Conservation (phyloP, 306 rosid genomes). For the Cicer chorassanicum region DNA sequence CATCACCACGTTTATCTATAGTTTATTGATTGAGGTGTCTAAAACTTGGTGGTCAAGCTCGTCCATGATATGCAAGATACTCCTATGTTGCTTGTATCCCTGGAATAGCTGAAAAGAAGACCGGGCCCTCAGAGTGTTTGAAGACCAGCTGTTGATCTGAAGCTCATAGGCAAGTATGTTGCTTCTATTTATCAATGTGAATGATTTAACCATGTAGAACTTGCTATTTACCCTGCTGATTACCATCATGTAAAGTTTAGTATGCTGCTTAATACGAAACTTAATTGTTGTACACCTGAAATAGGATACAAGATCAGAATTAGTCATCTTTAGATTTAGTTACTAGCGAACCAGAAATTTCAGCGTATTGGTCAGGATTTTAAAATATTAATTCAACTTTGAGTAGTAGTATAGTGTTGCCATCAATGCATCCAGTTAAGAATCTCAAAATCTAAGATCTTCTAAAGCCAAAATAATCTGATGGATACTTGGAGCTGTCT, state of each 20-base stretch:
- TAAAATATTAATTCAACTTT: slow-evolving; percentile 15
- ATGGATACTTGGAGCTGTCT: slow-evolving; percentile 36
- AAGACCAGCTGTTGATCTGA: slow-evolving; percentile 57
- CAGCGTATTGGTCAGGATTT: slow-evolving; percentile 18
- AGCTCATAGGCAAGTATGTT: slow-evolving; percentile 75
- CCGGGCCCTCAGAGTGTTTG: slow-evolving; percentile 42
- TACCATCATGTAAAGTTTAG: slow-evolving; percentile 50
- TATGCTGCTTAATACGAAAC: slow-evolving; percentile 47
- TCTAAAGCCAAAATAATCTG: slow-evolving; percentile 23
- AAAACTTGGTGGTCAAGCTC: slow-evolving; percentile 45
- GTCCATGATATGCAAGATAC: slow-evolving; percentile 41
- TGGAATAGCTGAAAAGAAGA: slow-evolving; percentile 55
- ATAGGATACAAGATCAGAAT: slow-evolving; percentile 35
- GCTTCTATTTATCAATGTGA: slow-evolving; percentile 55
- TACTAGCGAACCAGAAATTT: slow-evolving; percentile 34
- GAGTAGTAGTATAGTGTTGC: slow-evolving; percentile 27
- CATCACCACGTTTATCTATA: slow-evolving; percentile 27
- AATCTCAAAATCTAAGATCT: slow-evolving; percentile 29
- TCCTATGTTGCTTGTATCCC: slow-evolving; percentile 41
- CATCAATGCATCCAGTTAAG: slow-evolving; percentile 23
- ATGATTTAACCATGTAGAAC: slow-evolving; percentile 53
- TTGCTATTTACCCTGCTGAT: slow-evolving; percentile 54
- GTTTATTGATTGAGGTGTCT: not conserved
- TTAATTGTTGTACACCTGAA: slow-evolving; percentile 46
- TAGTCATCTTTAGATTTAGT: slow-evolving; percentile 42